Conservation (phyloP, 1,139 yeast genomes). For the Sugiyamaella paludigena region DNA sequence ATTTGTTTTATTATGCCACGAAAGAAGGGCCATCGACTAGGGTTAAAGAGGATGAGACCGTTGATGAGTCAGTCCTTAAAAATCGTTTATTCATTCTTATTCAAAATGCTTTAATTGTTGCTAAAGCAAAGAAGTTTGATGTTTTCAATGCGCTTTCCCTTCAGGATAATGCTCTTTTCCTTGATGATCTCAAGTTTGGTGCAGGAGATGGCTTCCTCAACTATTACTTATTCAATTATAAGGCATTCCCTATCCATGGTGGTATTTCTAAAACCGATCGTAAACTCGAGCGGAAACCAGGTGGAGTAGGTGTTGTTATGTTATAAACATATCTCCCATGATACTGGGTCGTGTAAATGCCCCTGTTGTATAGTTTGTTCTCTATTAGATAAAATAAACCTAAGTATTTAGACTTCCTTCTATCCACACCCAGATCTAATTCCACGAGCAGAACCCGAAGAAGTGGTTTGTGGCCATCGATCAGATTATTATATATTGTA, state of each 20-base stretch:
- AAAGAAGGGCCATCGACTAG: constrained; percentile 24
- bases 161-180: constrained; percentile 82
- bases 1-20: constrained; percentile 85
- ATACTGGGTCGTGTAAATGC: too few relatives aligned
- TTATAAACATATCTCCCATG: constrained; percentile 46
- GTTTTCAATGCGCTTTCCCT: constrained; percentile 91
- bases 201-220: constrained; percentile 91
- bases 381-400: too few relatives aligned
- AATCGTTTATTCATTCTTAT: constrained; percentile 61
- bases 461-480: too few relatives aligned
- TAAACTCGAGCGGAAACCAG: constrained; percentile 47
- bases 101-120: constrained; percentile 72
- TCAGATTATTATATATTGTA: constrained; percentile 4
- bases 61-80: constrained; percentile 41
- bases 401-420: too few relatives aligned
- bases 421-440: too few relatives aligned
- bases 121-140: constrained; percentile 67
- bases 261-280: constrained; percentile 64
- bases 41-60: constrained; percentile 19
- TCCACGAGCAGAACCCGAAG: too few relatives aligned
- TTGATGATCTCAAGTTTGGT: constrained; percentile 83
- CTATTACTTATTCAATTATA: constrained; percentile 88
- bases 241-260: constrained; percentile 74
- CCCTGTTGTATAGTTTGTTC: too few relatives aligned
- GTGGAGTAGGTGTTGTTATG: constrained; percentile 90